Evolutionary conservation across 2,329 filamentous ascomycete species (phyloP).

Genomic region (Penicillium concentricum): DNA sequence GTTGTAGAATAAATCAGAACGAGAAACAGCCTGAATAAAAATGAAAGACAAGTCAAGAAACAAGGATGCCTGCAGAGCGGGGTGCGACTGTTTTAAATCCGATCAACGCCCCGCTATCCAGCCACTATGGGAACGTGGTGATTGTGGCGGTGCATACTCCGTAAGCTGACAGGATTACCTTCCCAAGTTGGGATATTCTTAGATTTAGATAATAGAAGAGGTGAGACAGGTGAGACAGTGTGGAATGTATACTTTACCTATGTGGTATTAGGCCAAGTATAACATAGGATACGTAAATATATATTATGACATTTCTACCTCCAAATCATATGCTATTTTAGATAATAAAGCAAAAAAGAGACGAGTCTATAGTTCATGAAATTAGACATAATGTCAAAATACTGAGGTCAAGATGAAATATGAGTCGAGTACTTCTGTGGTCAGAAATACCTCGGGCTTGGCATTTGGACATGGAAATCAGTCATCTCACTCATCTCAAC

Average conservation of each 20-base stretch:
- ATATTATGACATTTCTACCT: not conserved
- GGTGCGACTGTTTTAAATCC: constrained; percentile 2
- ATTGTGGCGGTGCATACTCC: constrained; percentile 11
- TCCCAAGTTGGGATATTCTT: not conserved
- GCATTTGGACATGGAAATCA: not conserved
- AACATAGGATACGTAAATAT: not conserved
- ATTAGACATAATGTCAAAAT: not conserved
- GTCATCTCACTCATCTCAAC: not conserved
- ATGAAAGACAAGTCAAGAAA: not conserved
- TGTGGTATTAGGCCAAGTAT: not conserved
- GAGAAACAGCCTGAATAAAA: not conserved
- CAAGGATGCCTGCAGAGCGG: constrained; percentile 8
- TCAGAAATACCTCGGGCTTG: not conserved
- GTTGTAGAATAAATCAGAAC: not conserved
- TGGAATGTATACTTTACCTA: not conserved
- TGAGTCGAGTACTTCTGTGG: not conserved
- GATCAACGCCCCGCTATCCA: constrained; percentile 22
- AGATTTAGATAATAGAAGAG: not conserved
- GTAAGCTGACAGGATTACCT: not conserved
- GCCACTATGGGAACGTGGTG: constrained; percentile 22
- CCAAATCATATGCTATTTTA: no score
- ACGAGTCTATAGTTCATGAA: not conserved
- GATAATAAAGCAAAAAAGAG: not conserved
- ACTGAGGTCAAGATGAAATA: not conserved
- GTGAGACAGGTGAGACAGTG: not conserved